Percentiles rank a stretch among this genome's conserved stretches.
phyloP scores from a whole-genome alignment of 2,329 filamentous ascomycete species.

The Talaromyces sp. region DNA sequence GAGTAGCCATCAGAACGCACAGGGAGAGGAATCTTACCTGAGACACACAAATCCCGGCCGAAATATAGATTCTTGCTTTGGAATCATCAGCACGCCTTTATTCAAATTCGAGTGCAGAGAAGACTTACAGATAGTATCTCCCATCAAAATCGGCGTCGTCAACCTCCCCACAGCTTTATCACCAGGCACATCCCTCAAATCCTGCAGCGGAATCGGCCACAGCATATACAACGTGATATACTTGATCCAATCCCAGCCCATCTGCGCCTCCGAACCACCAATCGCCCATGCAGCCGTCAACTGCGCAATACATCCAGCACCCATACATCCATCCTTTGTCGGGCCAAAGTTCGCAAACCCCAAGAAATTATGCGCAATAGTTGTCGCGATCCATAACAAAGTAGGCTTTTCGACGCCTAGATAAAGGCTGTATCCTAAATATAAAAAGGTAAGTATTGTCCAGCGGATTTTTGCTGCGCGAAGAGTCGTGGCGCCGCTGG shows the following conservation, averaged over 20 bases:
- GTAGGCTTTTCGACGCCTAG: constrained; percentile 9
- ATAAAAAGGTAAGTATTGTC: constrained; percentile 6
- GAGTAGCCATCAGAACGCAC: not conserved
- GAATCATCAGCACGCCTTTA: not conserved
- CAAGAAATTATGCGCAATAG: constrained; percentile 15
- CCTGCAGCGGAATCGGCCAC: constrained; percentile 15
- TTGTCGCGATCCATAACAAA: constrained; percentile 11
- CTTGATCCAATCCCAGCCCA: constrained; percentile 16
- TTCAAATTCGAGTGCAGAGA: no score
- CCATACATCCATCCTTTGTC: constrained; percentile 15
- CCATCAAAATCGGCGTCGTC: constrained; percentile 15
- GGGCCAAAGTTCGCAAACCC: constrained; percentile 13
- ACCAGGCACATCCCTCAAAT: constrained; percentile 15
- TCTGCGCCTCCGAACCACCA: constrained; percentile 6
- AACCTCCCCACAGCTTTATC: constrained; percentile 11
- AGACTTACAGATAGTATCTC: constrained; percentile 10
- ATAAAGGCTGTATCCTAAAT: constrained; percentile 5
- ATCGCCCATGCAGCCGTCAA: constrained; percentile 14
- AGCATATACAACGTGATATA: constrained; percentile 14
- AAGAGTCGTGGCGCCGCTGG: constrained; percentile 10
- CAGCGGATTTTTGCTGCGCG: constrained; percentile 11
- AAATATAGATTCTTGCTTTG: constrained; percentile 15
- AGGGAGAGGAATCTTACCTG: constrained; percentile 1
- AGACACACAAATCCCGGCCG: constrained; percentile 11
- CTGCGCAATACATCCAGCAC: constrained; percentile 15